Evolutionary conservation across 2,329 filamentous ascomycete species (phyloP).

Genomic region (Emergomyces orientalis): DNA sequence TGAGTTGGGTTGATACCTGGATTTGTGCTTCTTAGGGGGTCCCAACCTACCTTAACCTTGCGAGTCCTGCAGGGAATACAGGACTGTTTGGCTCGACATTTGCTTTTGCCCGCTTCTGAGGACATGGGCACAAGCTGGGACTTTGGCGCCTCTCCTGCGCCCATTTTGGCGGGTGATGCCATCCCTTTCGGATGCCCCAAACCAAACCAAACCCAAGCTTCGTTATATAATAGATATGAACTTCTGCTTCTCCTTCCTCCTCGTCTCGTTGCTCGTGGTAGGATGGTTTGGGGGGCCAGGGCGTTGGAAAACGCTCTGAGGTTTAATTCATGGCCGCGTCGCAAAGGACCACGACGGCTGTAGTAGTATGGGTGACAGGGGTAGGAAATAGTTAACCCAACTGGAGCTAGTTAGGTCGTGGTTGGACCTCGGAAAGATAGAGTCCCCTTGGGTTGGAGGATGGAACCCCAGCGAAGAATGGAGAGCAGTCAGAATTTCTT

Average conservation of each 20-base stretch:
- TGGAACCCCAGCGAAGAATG: too few relatives aligned
- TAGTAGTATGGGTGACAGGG: neutral
- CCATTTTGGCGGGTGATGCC: neutral
- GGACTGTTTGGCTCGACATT: constrained; percentile 25
- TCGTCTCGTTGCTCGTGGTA: neutral
- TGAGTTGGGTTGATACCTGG: neutral
- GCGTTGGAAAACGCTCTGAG: too few relatives aligned
- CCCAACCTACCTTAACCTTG: constrained; percentile 25
- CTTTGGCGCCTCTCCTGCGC: neutral
- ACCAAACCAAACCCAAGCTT: neutral
- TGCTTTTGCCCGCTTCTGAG: constrained; percentile 8
- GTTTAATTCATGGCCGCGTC: too few relatives aligned
- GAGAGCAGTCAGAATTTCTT: neutral
- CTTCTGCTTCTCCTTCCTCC: neutral
- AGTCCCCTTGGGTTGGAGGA: too few relatives aligned
- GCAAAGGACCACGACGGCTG: too few relatives aligned
- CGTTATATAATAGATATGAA: neutral
- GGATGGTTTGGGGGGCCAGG: neutral
- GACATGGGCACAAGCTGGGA: neutral
- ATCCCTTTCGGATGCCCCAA: neutral
- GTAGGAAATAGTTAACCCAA: neutral
- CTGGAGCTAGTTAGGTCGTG: too few relatives aligned
- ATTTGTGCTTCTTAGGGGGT: neutral
- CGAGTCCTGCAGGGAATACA: constrained; percentile 26
- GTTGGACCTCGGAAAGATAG: too few relatives aligned